Base-by-base conservation (phyloP, 148 eudicot species). In the Chenopodium suecicum region DNA sequence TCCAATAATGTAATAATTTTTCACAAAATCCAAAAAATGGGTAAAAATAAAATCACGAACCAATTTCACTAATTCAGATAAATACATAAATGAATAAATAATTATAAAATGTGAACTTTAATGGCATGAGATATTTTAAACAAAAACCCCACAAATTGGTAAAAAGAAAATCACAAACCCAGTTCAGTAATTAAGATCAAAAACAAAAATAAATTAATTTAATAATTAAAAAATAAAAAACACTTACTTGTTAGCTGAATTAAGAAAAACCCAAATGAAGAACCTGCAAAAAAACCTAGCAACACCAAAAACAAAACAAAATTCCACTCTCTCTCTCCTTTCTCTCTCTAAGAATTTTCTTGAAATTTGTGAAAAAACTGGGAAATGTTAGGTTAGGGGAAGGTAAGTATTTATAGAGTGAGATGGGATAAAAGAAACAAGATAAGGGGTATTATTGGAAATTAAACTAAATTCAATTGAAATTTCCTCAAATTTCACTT, bases 401-500 rank as follows among this genome's bases (percentile, higher is more conserved):
- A 37, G n/a, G 27, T 48, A 41, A 73, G 54, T 86, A 90, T 86
- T 82, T 89, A 91, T 87, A 82, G 89, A 81, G 79, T n/a, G 69
- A 82, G 73, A 68, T 23, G 76, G 71, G 85, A 81, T 4, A 27
- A 7, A 7, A 44, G 52, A 50, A 58, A 67, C 52, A 75, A 75
- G 73, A 69, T 78, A 56, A 54, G 72, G 85, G 79, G 75, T 80
- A 68, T 74, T 80, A 72, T 79, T 66, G 83, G 56, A 69, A 84
- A 82, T 70, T 74, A 81, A 78, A 83, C 83, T 86, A 86, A 88
- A 86, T 85, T 83, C 83, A 78, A 72, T 22, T 87, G 83, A 86
- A 90, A 88, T 88, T 86, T 44, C 77, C n/a, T 87, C 82, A 86
- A 90, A 88, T 88, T 88, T 44, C 77, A 50, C 2, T 60, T 41